These are phyloP conservation scores for Sporothrix pseudoabietina DNA, from an alignment of 2,329 filamentous ascomycete species.

Conservation along the genomic window DNA sequence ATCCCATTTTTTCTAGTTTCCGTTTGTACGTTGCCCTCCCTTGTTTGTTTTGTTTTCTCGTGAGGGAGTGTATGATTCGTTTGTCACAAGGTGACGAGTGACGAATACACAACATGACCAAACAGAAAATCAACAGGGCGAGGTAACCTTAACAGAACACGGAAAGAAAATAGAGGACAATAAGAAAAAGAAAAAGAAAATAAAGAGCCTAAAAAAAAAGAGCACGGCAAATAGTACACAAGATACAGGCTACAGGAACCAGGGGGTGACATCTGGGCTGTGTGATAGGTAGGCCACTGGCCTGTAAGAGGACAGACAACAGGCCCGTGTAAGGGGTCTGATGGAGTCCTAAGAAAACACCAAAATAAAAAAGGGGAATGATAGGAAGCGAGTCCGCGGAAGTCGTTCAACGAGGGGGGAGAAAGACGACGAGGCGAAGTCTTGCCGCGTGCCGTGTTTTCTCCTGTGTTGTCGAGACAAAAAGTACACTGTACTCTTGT, in stretches of 20 bases:
- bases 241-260: not conserved
- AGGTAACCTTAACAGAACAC: not conserved
- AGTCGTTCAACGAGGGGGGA: not conserved
- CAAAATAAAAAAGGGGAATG: not conserved
- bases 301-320: slow-evolving; percentile 4
- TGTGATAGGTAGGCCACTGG: slow-evolving; percentile 5
- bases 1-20: not conserved
- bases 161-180: not conserved
- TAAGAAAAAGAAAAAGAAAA: not conserved
- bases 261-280: not conserved
- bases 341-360: not conserved
- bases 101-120: not conserved
- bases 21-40: not conserved
- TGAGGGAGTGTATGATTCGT: not conserved
- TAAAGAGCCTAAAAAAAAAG: not conserved
- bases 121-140: not conserved
- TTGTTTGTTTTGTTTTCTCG: not conserved
- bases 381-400: not conserved
- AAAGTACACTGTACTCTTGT: not conserved
- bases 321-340: not conserved
- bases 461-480: not conserved
- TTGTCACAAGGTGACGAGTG: not conserved
- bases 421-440: not conserved
- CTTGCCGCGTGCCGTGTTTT: not conserved
- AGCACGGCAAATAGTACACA: not conserved